Base-by-base conservation (phyloP, 371 early-diverging fungal genomes). In the Lichtheimia corymbifera region DNA sequence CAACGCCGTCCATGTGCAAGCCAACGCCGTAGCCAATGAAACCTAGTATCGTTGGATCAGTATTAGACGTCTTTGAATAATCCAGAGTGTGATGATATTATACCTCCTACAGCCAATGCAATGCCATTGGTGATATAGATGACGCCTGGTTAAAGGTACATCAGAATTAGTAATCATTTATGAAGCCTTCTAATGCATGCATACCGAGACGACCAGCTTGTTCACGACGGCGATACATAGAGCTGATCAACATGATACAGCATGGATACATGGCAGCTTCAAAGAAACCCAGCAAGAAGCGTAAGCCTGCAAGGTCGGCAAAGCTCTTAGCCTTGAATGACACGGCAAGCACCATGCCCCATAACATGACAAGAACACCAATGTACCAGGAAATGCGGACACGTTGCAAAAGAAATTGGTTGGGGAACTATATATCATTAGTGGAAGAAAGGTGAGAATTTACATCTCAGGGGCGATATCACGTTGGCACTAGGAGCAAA, bases 11-110 rank as follows among this genome's bases (percentile, higher is more conserved):
- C 55, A 87, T 79, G 56, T 82, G 67, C 7, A 18, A 18, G 11
- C 56, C 66, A 55, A 88, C 72, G 9, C 79, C 85, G 27, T 83
- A 77, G n/a, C 87, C 85, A 14, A 83, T 72, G 6, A 83, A 74
- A 1, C 84, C 28, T 28, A 28, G 4, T 28, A 22, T 28, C 4
- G 28, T 5, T 5, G 7, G 7, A 4, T 28, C 4, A 28, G 28
- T 4, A 28, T 28, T 28, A 7, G 7, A 28, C 7, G 28, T 7
- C 7, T 28, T 28, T 7, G 7, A 28, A 28, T 28, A 7, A 28
- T 4, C 2, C 4, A 2, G 28, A 28, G 7, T 4, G 28, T 28
- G 22, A 28, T 28, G 28, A 28, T 28, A 4, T 7, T 28, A 5
- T 28, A 35, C 35, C 88, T 53, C 83, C 86, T n/a, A 87, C 72